Base-by-base conservation (phyloP, 257 asterid species). In the Rehmannia glutinosa region DNA sequence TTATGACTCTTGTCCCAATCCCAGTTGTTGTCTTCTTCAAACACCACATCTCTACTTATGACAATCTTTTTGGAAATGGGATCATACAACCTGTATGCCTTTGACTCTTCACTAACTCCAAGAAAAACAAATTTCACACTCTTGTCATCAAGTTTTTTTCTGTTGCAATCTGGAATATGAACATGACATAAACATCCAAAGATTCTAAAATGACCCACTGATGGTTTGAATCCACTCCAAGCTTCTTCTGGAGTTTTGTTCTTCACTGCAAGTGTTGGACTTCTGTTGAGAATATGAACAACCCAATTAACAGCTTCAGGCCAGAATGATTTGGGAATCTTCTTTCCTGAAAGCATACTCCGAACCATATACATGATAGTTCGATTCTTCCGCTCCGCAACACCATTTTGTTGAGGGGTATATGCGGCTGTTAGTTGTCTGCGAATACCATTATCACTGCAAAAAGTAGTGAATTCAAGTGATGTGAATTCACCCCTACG, bases 321-420 rank as follows among this genome's bases (percentile, higher is more conserved):
- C 64, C 57, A 71, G n/a, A n/a, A n/a, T n/a, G n/a, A n/a, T n/a
- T n/a, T n/a, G n/a, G n/a, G n/a, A n/a, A n/a, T n/a, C n/a, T n/a
- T n/a, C n/a, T n/a, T n/a, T n/a, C n/a, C n/a, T n/a, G n/a, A n/a
- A n/a, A n/a, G n/a, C n/a, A n/a, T n/a, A n/a, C n/a, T n/a, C n/a
- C n/a, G n/a, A n/a, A n/a, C n/a, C n/a, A n/a, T n/a, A n/a, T n/a
- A n/a, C n/a, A n/a, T n/a, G n/a, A 69, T 0, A 2, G 2, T n/a
- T 59, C 59, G 0, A 68, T n/a, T 1, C 15, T 10, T 25, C 10
- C 24, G 45, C 28, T 66, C 24, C 2, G 46, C 63, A 0, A 66
- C 52, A 0, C 63, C 53, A 9, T 60, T 70, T 8, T 70, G 75
- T 10, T 69, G 68, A 0, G 55, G 68, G 60, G n/a, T 42, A 4